Evolutionary conservation across 768 basidiomycete genomes (phyloP), one percentile per base, ranked within the genome.

Genomic region (Infundibulicybe gibba): DNA sequence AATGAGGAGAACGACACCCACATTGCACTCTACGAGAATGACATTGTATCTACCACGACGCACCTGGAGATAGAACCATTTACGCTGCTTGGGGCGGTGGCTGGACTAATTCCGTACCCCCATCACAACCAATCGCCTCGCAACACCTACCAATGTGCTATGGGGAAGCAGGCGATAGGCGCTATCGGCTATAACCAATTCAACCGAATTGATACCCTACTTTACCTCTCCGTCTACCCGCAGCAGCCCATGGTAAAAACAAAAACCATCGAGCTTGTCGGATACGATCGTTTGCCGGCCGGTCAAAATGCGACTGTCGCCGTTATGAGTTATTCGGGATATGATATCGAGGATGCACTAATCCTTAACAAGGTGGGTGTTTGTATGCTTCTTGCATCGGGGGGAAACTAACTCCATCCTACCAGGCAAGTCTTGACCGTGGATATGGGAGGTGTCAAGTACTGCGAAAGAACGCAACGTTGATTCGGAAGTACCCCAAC

Each of bases 181-280:
- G 94, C 94, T 11, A 99, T 99, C 51, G 95, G 86, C 0, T 97
- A 94, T 68, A 99, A 98, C 64, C 97, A 99, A 65, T 82, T 97
- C 54, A 92, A 93, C 61, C 82, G 97, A 39, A 98, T 99, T 61
- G 97, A 99, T 64, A 99, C 97, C 0, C 78, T 99, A 33, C 76
- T 99, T n/a, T 99, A 99, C 67, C 78, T 99, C 43, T 88, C 91
- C 32, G 94, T 97, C 9, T 99, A 99, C 57, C 97, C 97, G 17
- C 97, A 99, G 61, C 92, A 97, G 58, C 97, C 97, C 2, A 97
- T 99, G 95, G 94, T 97, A 50, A 97, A 98, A 67, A 97, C 97
- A 5, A 94, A 94, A 66, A 97, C 97, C 2, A 99, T 98, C 47
- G 97, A 99, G 63, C 68, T 99, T 44, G 80, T 97, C 47, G 95